Conservation (phyloP, 148 eudicot genomes). For the Drosera capensis region DNA sequence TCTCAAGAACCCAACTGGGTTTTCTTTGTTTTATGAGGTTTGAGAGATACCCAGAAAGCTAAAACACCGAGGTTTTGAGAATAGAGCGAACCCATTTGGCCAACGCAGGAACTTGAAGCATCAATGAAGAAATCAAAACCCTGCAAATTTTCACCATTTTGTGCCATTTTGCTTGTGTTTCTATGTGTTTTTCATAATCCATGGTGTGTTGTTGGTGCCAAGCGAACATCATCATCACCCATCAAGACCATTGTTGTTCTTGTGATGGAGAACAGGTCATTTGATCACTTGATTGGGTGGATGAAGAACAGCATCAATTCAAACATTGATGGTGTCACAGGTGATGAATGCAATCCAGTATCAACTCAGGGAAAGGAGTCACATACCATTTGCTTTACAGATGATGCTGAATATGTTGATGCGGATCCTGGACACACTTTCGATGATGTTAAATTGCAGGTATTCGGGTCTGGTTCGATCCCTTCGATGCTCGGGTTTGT, state of each 20-base stretch:
- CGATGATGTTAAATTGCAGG: conserved; percentile 62
- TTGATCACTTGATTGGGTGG: conserved; percentile 94
- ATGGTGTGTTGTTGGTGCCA: not conserved
- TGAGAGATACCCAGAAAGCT: not conserved
- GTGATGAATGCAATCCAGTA: conserved; percentile 61
- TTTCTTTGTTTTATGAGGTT: no score
- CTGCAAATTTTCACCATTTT: not conserved
- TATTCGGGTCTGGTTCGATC: conserved; percentile 38
- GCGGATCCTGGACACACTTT: conserved; percentile 93
- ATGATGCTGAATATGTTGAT: conserved; percentile 73
- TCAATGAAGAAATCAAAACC: conserved; percentile 3
- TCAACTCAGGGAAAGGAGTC: conserved; percentile 23
- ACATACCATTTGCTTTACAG: conserved; percentile 39
- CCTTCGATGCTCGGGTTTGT: conserved; percentile 83
- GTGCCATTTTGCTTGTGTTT: conserved; percentile 1
- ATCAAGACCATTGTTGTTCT: conserved; percentile 71
- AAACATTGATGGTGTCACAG: conserved; percentile 62
- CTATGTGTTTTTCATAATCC: not conserved
- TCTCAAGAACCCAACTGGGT: no score
- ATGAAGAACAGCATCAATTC: conserved; percentile 75
- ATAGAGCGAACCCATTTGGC: not conserved
- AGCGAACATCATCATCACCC: conserved; percentile 26
- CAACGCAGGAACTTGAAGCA: not conserved
- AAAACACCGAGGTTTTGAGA: not conserved
- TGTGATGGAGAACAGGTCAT: conserved; percentile 86